phyloP scores from a whole-genome alignment of 2,329 filamentous ascomycete species.

The Ramularia collo-cygni region DNA sequence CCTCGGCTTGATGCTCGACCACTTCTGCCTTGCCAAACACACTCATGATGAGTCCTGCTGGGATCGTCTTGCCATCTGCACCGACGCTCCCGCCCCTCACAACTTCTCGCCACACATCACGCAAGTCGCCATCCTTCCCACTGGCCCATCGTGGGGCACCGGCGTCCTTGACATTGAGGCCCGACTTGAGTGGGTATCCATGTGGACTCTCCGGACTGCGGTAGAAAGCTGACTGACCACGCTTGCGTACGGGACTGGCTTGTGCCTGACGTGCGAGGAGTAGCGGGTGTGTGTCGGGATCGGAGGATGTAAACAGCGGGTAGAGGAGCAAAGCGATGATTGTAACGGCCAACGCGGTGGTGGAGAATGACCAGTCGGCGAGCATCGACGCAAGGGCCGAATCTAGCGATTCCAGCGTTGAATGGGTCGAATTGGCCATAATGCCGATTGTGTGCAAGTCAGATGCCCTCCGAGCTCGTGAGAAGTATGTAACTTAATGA shows the following conservation, averaged over 20 bases:
- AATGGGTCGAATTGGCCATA: too few relatives aligned
- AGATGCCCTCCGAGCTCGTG: too few relatives aligned
- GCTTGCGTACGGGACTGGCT: slow-evolving; percentile 69
- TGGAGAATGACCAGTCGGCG: slow-evolving; percentile 75
- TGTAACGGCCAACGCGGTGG: slow-evolving; percentile 61
- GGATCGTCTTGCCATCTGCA: slow-evolving; percentile 53
- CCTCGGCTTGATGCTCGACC: slow-evolving; percentile 61
- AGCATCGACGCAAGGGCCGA: slow-evolving; percentile 61
- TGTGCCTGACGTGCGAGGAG: slow-evolving; percentile 79
- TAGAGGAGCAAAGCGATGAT: slow-evolving; percentile 64
- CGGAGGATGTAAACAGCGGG: slow-evolving; percentile 61
- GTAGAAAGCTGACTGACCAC: slow-evolving; percentile 79
- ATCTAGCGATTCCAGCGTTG: slow-evolving; percentile 49
- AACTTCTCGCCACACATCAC: slow-evolving; percentile 81
- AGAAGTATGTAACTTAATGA: too few relatives aligned
- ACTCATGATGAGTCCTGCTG: slow-evolving; percentile 67
- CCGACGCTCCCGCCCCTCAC: slow-evolving; percentile 43
- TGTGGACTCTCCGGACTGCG: slow-evolving; percentile 78
- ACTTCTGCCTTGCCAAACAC: slow-evolving; percentile 70
- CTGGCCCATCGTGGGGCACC: slow-evolving; percentile 74
- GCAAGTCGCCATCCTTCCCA: slow-evolving; percentile 80
- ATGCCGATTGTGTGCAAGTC: too few relatives aligned
- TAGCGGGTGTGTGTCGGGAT: slow-evolving; percentile 88
- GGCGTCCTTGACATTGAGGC: slow-evolving; percentile 74
- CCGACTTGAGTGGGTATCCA: slow-evolving; percentile 70